A percentile compares a stretch with the other conserved stretches of the same genome.
These are phyloP conservation scores for Mallotus japonicus DNA, from an alignment of 441 rosid species.

Conservation along the genomic window DNA sequence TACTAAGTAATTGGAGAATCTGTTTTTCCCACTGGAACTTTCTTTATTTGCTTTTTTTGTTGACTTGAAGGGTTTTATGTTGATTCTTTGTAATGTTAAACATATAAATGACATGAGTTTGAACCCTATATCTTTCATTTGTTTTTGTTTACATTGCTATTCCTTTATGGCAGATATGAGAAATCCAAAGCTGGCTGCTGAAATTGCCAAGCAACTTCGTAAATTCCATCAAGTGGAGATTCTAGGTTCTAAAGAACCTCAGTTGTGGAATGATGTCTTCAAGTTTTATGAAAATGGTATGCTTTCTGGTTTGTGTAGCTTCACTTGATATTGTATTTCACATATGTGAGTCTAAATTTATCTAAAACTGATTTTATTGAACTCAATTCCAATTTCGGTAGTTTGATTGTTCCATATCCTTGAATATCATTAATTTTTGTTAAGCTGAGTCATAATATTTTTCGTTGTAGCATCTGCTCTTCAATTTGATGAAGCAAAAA, in stretches of 20 bases:
- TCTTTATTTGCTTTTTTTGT: background rate
- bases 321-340: conserved; percentile 11
- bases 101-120: background rate
- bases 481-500: conserved; percentile 62
- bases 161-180: conserved; percentile 61
- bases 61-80: background rate
- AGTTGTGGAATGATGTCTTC: conserved; percentile 80
- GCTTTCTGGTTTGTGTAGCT: conserved; percentile 9
- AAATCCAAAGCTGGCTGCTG: conserved; percentile 70
- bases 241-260: conserved; percentile 92
- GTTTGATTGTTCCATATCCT: background rate
- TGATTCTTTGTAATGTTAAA: background rate
- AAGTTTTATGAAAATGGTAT: conserved; percentile 85
- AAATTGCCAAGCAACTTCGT: conserved; percentile 78
- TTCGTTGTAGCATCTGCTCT: conserved; percentile 66
- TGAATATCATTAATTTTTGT: conserved; percentile 2
- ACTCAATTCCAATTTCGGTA: background rate
- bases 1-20: background rate
- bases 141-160: background rate
- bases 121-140: background rate
- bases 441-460: conserved; percentile 20
- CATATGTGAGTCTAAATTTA: background rate
- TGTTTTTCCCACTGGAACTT: background rate
- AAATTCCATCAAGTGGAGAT: conserved; percentile 81
- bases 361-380: background rate